Percentiles rank a stretch among this genome's conserved stretches.
Conservation (phyloP, 2,329 filamentous ascomycete genomes). For the Ilyonectria mors-panacis region DNA sequence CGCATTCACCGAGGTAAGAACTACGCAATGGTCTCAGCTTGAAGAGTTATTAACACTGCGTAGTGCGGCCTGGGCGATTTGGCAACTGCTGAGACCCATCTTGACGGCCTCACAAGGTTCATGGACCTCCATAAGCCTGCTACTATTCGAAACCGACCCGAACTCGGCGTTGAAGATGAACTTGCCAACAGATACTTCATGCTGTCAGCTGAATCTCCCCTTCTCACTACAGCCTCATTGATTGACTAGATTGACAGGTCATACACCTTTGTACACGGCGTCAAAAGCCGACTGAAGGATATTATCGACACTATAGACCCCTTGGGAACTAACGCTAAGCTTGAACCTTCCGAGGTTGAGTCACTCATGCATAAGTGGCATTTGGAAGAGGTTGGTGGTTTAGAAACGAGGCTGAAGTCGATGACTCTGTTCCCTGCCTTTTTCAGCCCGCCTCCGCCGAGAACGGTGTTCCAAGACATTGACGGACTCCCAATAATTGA, state of each 20-base stretch:
- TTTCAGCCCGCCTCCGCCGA: slow-evolving; percentile 24
- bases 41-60: not conserved
- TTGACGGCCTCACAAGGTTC: slow-evolving; percentile 38
- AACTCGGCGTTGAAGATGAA: slow-evolving; percentile 33
- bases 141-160: rapidly evolving
- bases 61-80: slow-evolving; percentile 41
- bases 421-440: slow-evolving; percentile 40
- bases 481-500: slow-evolving; percentile 25
- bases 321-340: not conserved
- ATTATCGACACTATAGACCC: slow-evolving; percentile 15
- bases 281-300: slow-evolving; percentile 40
- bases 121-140: slow-evolving; percentile 39
- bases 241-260: slow-evolving; percentile 20
- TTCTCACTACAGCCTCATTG: not conserved
- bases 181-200: slow-evolving; percentile 38
- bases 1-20: slow-evolving; percentile 37
- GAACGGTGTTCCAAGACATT: slow-evolving; percentile 24
- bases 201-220: slow-evolving; percentile 13
- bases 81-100: slow-evolving; percentile 33
- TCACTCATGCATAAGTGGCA: slow-evolving; percentile 38
- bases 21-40: not conserved
- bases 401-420: slow-evolving; percentile 26
- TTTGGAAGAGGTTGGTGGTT: slow-evolving; percentile 27
- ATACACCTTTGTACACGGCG: slow-evolving; percentile 42
- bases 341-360: slow-evolving; percentile 12